Evolutionary conservation across 2,329 filamentous ascomycete genomes (phyloP).

Genomic region (Tolypocladium capitatum): DNA sequence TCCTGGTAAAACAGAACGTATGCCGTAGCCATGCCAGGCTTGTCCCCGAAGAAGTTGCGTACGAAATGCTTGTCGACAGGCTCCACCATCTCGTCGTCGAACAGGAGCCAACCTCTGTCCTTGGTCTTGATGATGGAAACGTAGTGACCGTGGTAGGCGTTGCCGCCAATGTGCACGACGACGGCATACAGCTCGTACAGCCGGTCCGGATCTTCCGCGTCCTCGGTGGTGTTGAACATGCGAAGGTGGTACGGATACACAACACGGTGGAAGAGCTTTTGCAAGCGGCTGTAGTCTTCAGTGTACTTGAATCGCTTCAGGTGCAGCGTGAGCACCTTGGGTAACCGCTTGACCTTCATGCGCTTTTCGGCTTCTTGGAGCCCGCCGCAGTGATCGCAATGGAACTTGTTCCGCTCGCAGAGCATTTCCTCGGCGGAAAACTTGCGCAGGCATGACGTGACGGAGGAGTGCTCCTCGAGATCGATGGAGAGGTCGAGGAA

Average conservation of each 20-base stretch:
- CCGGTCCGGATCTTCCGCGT: constrained; percentile 83
- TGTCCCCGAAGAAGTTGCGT: constrained; percentile 92
- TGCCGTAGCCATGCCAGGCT: constrained; percentile 78
- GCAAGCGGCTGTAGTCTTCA: constrained; percentile 81
- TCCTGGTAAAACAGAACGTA: constrained; percentile 98
- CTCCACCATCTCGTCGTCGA: constrained; percentile 97
- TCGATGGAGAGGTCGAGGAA: constrained; percentile 96
- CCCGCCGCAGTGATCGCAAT: constrained; percentile 93
- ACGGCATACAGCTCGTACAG: constrained; percentile 95
- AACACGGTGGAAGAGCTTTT: constrained; percentile 93
- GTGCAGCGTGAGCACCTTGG: constrained; percentile 82
- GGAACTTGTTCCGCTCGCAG: constrained; percentile 96
- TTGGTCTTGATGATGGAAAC: constrained; percentile 96
- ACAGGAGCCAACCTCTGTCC: constrained; percentile 88
- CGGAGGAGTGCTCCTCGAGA: constrained; percentile 85
- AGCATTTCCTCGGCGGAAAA: constrained; percentile 98
- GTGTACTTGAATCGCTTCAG: constrained; percentile 98
- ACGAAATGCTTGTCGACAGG: constrained; percentile 95
- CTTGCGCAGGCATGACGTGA: constrained; percentile 86
- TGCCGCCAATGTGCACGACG: constrained; percentile 91
- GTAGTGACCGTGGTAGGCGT: constrained; percentile 95
- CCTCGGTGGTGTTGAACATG: constrained; percentile 94
- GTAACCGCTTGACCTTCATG: constrained; percentile 96
- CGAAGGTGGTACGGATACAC: constrained; percentile 95
- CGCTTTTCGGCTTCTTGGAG: constrained; percentile 96